Evolutionary conservation across 176 grass and related monocot species (phyloP).

Genomic region (Musa itinerans): DNA sequence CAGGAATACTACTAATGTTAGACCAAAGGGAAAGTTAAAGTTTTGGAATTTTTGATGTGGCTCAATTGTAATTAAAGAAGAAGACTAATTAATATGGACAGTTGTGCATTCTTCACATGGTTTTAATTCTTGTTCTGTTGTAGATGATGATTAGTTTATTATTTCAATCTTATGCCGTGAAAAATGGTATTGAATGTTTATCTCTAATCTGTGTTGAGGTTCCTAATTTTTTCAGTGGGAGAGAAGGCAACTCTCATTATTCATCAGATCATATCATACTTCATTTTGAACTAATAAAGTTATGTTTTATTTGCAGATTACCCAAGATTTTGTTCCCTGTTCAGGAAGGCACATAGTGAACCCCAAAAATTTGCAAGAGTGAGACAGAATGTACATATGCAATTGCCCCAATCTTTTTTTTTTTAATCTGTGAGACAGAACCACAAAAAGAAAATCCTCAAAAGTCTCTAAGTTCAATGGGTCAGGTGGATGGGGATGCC

Average conservation of each 20-base stretch:
- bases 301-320: constrained; percentile 11
- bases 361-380: not conserved
- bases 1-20: no score
- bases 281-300: not conserved
- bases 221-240: not conserved
- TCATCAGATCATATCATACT: not conserved
- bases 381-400: no score
- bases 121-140: no score
- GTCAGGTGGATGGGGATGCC: not conserved
- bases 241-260: not conserved
- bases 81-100: no score
- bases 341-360: not conserved
- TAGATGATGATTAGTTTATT: no score
- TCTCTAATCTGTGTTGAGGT: not conserved
- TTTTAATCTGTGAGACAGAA: not conserved
- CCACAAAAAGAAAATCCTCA: not conserved
- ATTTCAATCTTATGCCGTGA: not conserved
- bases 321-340: not conserved
- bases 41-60: no score
- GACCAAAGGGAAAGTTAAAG: not conserved
- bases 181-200: not conserved
- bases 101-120: no score
- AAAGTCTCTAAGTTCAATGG: not conserved
- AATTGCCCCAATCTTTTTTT: not conserved
- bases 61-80: no score